phyloP scores from a whole-genome alignment of 768 basidiomycete genomes.

The Tulasnella sp. region DNA sequence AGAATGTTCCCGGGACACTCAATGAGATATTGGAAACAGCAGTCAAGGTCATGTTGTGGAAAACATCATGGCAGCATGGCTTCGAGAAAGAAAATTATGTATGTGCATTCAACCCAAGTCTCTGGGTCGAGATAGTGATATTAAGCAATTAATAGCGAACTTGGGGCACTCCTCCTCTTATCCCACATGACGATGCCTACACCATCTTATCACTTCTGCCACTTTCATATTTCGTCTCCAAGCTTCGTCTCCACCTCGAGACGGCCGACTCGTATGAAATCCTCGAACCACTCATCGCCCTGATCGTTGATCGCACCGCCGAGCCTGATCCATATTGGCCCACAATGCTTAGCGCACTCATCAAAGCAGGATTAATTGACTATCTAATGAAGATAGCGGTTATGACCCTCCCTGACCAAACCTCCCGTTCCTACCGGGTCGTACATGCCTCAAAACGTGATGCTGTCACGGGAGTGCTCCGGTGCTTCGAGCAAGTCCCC shows the following conservation, averaged over 20 bases:
- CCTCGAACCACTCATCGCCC: neutral
- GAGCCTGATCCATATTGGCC: neutral
- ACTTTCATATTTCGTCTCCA: neutral
- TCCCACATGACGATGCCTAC: conserved; percentile 1
- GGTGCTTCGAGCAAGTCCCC: neutral
- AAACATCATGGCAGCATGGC: neutral
- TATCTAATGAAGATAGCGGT: neutral
- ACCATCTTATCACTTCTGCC: neutral
- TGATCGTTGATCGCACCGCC: neutral
- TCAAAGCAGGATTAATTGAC: neutral
- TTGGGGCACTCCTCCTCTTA: neutral
- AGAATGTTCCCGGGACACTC: too few species aligned
- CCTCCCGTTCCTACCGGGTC: neutral
- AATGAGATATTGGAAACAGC: too few species aligned
- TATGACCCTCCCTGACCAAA: neutral
- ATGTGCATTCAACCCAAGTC: neutral
- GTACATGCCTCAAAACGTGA: neutral
- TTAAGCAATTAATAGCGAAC: neutral
- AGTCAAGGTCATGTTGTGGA: neutral
- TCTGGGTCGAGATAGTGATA: neutral
- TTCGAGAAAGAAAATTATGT: neutral
- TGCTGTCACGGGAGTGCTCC: neutral
- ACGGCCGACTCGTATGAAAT: neutral
- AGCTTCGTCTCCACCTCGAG: neutral
- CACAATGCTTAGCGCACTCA: neutral